phyloP scores from a whole-genome alignment of 2,329 filamentous ascomycete species.

The Diaporthe ilicicola region DNA sequence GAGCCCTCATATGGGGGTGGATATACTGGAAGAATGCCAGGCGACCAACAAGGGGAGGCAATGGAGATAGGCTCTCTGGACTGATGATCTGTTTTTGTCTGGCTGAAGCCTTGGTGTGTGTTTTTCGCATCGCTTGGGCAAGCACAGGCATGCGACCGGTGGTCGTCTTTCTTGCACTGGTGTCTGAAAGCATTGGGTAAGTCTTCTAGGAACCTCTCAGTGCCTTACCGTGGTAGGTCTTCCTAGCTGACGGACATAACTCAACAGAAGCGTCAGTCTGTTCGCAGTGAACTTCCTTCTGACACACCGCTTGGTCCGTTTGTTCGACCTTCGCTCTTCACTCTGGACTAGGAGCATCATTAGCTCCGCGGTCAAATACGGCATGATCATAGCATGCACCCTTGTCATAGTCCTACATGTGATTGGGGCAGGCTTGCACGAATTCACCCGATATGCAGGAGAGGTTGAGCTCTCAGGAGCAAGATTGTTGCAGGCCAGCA shows the following conservation, averaged over 20 bases:
- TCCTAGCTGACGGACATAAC: background rate
- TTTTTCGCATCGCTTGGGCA: constrained; percentile 9
- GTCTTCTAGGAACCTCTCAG: background rate
- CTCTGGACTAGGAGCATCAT: constrained; percentile 12
- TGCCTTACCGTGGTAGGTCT: background rate
- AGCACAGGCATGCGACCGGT: background rate
- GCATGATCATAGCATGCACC: background rate
- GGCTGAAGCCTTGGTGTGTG: constrained; percentile 5
- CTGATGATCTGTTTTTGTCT: constrained; percentile 26
- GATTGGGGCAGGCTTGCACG: background rate
- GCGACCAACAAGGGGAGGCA: background rate
- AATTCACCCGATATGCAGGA: background rate
- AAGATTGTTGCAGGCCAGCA: constrained; percentile 5
- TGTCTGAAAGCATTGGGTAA: constrained; percentile 25
- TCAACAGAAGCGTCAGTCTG: background rate
- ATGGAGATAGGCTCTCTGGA: constrained; percentile 4
- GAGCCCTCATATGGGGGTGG: background rate
- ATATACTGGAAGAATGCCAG: constrained; percentile 13
- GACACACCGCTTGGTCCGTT: constrained; percentile 5
- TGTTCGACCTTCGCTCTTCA: constrained; percentile 19
- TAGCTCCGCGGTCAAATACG: background rate
- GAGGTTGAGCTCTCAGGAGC: background rate
- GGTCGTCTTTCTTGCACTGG: constrained; percentile 7
- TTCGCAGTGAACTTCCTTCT: constrained; percentile 22
- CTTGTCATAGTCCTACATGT: background rate